These are phyloP conservation scores for Scedosporium minutisporum DNA, from an alignment of 2,329 filamentous ascomycete species.

Conservation along the genomic window DNA sequence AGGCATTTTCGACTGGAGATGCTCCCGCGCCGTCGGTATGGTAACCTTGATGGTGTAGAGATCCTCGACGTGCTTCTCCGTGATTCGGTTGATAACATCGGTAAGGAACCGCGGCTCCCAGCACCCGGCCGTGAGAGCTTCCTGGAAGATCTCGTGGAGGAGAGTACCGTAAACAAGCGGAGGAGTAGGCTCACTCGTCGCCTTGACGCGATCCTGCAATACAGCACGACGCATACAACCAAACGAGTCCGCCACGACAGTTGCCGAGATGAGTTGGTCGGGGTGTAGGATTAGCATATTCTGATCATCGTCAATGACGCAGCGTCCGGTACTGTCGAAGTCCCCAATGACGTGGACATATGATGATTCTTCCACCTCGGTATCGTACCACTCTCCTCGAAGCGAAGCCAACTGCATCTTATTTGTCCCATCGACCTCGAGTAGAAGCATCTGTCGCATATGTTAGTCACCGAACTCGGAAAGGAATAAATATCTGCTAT, in stretches of 20 bases:
- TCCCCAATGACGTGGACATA: constrained; percentile 81
- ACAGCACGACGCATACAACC: constrained; percentile 84
- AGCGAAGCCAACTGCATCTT: constrained; percentile 60
- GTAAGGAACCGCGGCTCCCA: constrained; percentile 67
- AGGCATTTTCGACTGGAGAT: constrained; percentile 73
- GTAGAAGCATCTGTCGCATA: constrained; percentile 58
- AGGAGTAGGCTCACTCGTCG: constrained; percentile 68
- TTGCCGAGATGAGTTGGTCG: constrained; percentile 89
- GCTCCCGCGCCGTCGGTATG: constrained; percentile 61
- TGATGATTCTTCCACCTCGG: constrained; percentile 60
- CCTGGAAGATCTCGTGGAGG: constrained; percentile 91
- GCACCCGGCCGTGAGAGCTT: constrained; percentile 70
- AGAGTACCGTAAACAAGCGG: constrained; percentile 88
- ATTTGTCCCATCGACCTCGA: constrained; percentile 67
- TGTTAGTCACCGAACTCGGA: constrained; percentile 9
- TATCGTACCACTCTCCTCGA: constrained; percentile 79
- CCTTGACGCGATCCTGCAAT: constrained; percentile 89
- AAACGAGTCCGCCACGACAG: constrained; percentile 93
- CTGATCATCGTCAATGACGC: constrained; percentile 70
- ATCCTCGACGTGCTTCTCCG: constrained; percentile 76
- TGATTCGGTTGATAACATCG: constrained; percentile 55
- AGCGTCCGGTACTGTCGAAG: constrained; percentile 61
- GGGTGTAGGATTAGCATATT: constrained; percentile 89
- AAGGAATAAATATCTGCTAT: background rate
- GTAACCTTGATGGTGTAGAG: constrained; percentile 79